Base-by-base conservation (phyloP, 495 filamentous ascomycete genomes). In the Polyplosphaeria fusca region DNA sequence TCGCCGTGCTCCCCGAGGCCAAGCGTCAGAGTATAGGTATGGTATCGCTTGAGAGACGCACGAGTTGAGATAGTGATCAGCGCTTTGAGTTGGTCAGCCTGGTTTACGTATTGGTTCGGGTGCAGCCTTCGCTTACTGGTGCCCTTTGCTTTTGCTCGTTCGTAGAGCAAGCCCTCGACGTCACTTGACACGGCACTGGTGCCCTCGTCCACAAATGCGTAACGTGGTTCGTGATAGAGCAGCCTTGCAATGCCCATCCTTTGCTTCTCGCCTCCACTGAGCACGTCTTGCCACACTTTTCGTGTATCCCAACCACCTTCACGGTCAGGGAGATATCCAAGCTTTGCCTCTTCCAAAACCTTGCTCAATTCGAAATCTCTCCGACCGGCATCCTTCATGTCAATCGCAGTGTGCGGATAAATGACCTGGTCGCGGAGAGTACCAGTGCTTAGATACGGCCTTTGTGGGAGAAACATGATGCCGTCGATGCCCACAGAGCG, bases 241-340 rank as follows among this genome's bases (percentile, higher is more conserved):
- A 97, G 67, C 44, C 94, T 77, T 5, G 94, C 94, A 63, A 97
- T 87, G 5, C 82, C 89, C 76, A 97, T 86, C 22, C 94, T 77
- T 72, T 99, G 94, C 74, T 99, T 99, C 76, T 99, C 94, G n/a
- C 94, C 94, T 11, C 94, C 94, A 55, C 85, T 90, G 16, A 99
- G 72, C 9, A 99, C 89, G 65, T 97, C 93, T 74, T 97, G 96
- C 94, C 94, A 99, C 62, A 95, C 93, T 72, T 99, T 97, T 23
- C 87, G 77, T 19, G 88, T 87, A 66, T 99, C 90, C 92, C 91
- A 99, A 12, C 94, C 94, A 22, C 91, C 94, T 74, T 99, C 94
- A 18, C 94, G 83, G 27, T 87, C 80, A 4, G 89, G 89, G 3
- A 99, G 77, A 71, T 97, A 96, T 5, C 90, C 91, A 0, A 99